Evolutionary conservation across 805 yeast species (phyloP).

Genomic region (Cyberlindnera subsufficiens): DNA sequence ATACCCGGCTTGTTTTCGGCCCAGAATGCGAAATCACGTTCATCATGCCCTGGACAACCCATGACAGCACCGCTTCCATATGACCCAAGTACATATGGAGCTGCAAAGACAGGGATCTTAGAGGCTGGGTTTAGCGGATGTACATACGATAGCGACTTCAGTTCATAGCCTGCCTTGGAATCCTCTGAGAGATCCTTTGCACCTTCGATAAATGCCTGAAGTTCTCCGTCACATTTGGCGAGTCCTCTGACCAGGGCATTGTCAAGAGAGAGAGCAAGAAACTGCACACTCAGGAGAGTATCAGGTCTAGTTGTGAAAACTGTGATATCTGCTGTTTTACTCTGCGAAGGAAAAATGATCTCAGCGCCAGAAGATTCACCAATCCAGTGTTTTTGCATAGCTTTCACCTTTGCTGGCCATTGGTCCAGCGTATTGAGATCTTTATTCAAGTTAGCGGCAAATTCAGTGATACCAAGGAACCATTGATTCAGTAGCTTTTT

Average conservation of each 20-base stretch:
- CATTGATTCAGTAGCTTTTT: conserved; percentile 79
- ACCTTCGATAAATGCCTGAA: conserved; percentile 41
- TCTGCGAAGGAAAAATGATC: conserved; percentile 40
- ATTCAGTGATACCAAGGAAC: conserved; percentile 87
- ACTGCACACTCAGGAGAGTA: conserved; percentile 79
- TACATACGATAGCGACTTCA: conserved; percentile 37
- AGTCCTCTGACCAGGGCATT: conserved; percentile 52
- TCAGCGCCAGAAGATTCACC: conserved; percentile 83
- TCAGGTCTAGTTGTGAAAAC: conserved; percentile 90
- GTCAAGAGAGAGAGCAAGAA: conserved; percentile 66
- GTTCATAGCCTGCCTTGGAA: conserved; percentile 54
- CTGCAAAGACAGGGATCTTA: conserved; percentile 71
- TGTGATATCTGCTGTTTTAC: conserved; percentile 26
- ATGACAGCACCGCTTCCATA: conserved; percentile 94
- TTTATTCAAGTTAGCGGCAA: conserved; percentile 57
- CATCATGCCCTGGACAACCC: conserved; percentile 97
- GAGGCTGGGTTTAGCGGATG: conserved; percentile 52
- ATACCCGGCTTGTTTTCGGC: conserved; percentile 42
- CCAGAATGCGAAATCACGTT: conserved; percentile 84
- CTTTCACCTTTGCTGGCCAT: conserved; percentile 88
- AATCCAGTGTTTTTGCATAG: conserved; percentile 94
- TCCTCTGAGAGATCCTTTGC: conserved; percentile 35
- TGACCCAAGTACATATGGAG: conserved; percentile 80
- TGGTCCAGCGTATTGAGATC: conserved; percentile 57
- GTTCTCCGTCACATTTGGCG: conserved; percentile 31